These are phyloP conservation scores for Pichia sp. DNA, from an alignment of 1,139 yeast species.

Conservation along the genomic window DNA sequence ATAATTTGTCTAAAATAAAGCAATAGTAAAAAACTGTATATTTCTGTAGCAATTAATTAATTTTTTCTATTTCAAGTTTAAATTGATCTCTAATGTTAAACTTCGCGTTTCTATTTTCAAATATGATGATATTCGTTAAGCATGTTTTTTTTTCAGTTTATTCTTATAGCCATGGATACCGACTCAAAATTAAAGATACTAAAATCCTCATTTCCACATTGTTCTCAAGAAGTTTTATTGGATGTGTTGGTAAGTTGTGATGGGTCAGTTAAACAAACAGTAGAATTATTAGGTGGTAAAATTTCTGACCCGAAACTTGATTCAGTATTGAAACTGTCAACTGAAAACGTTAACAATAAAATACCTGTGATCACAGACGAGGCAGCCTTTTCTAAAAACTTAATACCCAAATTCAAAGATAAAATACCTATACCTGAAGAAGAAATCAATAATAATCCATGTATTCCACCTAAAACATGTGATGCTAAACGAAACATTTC, in stretches of 20 bases:
- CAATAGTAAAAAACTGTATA: not conserved
- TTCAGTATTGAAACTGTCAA: slow-evolving; percentile 1
- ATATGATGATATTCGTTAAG: not conserved
- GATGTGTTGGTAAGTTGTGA: slow-evolving; percentile 37
- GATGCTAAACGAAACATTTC: not conserved
- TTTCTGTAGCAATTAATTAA: not conserved
- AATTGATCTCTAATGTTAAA: not conserved
- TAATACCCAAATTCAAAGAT: not conserved
- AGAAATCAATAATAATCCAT: not conserved
- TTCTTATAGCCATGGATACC: slow-evolving; percentile 22
- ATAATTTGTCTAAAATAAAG: slow-evolving; percentile 2
- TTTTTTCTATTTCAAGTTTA: no score
- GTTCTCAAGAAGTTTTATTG: slow-evolving; percentile 28
- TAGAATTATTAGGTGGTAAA: slow-evolving; percentile 24
- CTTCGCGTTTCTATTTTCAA: not conserved
- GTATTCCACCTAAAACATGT: not conserved
- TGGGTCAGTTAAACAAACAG: slow-evolving; percentile 34
- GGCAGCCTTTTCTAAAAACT: no score
- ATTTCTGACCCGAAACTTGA: slow-evolving; percentile 16
- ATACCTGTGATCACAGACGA: not conserved
- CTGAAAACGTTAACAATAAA: slow-evolving; percentile 7
- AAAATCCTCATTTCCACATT: slow-evolving; percentile 26
- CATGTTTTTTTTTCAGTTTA: not conserved
- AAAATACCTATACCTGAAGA: not conserved
- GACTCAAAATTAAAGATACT: slow-evolving; percentile 27